These are phyloP conservation scores for Aspergillus hortae DNA, from an alignment of 2,329 filamentous ascomycete genomes.

Conservation along the genomic window DNA sequence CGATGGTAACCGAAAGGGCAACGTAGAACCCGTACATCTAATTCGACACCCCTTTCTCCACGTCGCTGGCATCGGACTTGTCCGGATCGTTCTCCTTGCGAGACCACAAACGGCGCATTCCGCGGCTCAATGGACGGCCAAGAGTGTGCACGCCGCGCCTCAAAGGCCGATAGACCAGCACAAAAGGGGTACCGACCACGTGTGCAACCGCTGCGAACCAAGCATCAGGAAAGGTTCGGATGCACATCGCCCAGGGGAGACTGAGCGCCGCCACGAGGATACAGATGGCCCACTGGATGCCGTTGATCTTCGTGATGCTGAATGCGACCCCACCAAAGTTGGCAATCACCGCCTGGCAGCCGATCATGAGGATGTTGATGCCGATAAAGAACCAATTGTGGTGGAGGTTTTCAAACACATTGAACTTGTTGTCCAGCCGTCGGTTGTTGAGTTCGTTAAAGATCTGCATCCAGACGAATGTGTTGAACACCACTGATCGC, in stretches of 20 bases:
- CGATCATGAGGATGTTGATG: conserved; percentile 81
- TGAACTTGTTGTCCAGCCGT: conserved; percentile 86
- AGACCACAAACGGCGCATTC: neutral
- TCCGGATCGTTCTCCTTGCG: no score
- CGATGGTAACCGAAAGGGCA: no score
- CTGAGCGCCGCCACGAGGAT: conserved; percentile 76
- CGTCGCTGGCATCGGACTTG: no score
- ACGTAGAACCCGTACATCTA: no score
- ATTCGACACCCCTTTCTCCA: no score
- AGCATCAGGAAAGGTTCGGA: conserved; percentile 73
- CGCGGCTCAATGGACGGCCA: conserved; percentile 2
- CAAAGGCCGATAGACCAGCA: conserved; percentile 7
- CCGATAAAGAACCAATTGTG: conserved; percentile 81
- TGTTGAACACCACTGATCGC: conserved; percentile 88
- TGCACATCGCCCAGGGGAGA: conserved; percentile 72
- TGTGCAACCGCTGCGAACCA: conserved; percentile 10
- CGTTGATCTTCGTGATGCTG: conserved; percentile 65
- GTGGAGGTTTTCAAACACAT: conserved; percentile 81
- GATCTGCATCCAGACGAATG: conserved; percentile 98
- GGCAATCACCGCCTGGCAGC: conserved; percentile 80
- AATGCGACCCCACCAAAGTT: conserved; percentile 53
- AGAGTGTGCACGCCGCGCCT: no score
- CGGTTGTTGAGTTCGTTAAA: conserved; percentile 97
- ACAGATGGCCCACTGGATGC: conserved; percentile 77
- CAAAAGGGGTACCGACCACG: neutral